Evolutionary conservation across 768 basidiomycete genomes (phyloP), one percentile per base, ranked within the genome.

Genomic region (Lactarius sanguifluus): DNA sequence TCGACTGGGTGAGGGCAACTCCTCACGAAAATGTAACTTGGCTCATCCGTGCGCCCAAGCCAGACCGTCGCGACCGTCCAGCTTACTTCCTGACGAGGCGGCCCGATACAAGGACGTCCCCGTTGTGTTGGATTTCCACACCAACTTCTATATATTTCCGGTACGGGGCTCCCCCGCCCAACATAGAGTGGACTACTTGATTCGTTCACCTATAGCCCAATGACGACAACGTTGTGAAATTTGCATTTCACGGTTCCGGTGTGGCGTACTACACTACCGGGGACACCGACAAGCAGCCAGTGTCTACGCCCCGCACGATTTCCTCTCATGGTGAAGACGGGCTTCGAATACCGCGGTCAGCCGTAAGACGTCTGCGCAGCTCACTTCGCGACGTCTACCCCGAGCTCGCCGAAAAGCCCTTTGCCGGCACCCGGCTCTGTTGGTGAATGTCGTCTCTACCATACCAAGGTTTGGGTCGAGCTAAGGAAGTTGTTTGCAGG

Each of bases 131-230:
- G 85, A 95, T 75, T 88, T 90, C 62, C 76, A 79, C 15, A 79
- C 86, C 47, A 92, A 89, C 3, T 91, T 91, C 73, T 96, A 96
- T 77, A 74, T 87, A 40, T 93, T 96, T 76, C 95, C 93, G 5
- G 92, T 92, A 73, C 70, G 85, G 32, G 34, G 34, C 34, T 34
- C 38, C 8, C 28, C 25, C 12, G 12, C 23, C 10, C 47, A n/a
- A n/a, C 15, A 15, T 12, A 4, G 5, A 25, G 12, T 50, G 6
- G 6, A 8, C 52, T 16, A 15, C 15, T 40, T 15, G 38, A 15
- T 40, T 40, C n/a, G 40, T 56, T 18, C 15, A 28, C 16, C 18
- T 30, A 18, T 63, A 92, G 91, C 91, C 92, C 12, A 91, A 85
- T 65, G 76, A 82, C 55, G 77, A 86, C 45, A 83, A 87, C 69